These are phyloP conservation scores for Metschnikowia reukaufii DNA, from an alignment of 805 yeast species.

Conservation along the genomic window DNA sequence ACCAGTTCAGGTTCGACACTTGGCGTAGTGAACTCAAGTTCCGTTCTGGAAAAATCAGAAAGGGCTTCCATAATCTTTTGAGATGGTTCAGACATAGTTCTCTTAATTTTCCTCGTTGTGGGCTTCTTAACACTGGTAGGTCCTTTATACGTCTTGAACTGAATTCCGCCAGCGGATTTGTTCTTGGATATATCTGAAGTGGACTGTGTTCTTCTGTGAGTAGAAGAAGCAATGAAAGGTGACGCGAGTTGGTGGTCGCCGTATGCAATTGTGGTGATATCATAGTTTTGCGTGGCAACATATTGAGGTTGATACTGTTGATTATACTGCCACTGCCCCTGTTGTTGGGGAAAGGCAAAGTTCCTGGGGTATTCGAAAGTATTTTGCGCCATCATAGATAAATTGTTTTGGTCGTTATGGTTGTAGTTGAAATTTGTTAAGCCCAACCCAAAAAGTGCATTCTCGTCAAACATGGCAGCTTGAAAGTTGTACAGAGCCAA, in stretches of 20 bases:
- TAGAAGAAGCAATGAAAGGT: neutral
- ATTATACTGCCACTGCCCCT: neutral
- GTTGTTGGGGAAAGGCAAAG: neutral
- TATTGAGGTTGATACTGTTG: neutral
- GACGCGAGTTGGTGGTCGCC: conserved; percentile 5
- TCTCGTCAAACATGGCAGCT: conserved; percentile 10
- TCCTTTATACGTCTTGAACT: conserved; percentile 33
- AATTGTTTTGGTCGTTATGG: neutral
- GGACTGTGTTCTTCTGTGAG: conserved; percentile 31
- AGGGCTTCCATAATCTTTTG: neutral
- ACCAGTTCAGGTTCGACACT: conserved; percentile 1
- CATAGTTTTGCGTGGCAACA: conserved; percentile 1
- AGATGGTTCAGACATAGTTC: conserved; percentile 12
- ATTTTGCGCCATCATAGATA: conserved; percentile 6
- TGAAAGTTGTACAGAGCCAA: conserved; percentile 9
- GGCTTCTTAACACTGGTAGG: conserved; percentile 24
- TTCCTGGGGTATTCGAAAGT: neutral
- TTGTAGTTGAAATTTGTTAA: conserved; percentile 26
- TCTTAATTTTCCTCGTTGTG: conserved; percentile 11
- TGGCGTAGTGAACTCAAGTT: neutral
- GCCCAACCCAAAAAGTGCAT: conserved; percentile 28
- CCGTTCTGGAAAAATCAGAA: neutral
- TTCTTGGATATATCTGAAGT: conserved; percentile 20
- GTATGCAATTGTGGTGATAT: neutral
- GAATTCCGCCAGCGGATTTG: conserved; percentile 25